Evolutionary conservation across 345 rosid genomes (phyloP), one percentile per base, ranked within the genome.

Genomic region (Eutrema yunnanense): DNA sequence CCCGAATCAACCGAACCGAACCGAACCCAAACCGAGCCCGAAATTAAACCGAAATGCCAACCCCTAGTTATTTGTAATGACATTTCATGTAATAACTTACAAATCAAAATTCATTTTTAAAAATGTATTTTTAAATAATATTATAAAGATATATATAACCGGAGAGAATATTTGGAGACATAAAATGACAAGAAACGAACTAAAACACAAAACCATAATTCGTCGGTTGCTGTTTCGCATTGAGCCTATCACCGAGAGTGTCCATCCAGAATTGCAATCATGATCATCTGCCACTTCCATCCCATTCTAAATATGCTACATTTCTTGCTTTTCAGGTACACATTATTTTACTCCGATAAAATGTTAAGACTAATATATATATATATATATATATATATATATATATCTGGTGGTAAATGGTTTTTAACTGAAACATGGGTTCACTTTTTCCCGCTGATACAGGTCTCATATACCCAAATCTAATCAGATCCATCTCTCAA

Each of bases 81-180:
- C n/a, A n/a, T n/a, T n/a, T n/a, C n/a, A n/a, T n/a, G n/a, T n/a
- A n/a, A n/a, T n/a, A n/a, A n/a, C n/a, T n/a, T n/a, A n/a, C n/a
- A n/a, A n/a, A n/a, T n/a, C n/a, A n/a, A n/a, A n/a, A n/a, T n/a
- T n/a, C n/a, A n/a, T n/a, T n/a, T n/a, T n/a, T n/a, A n/a, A n/a
- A n/a, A n/a, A n/a, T n/a, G n/a, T n/a, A n/a, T n/a, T n/a, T n/a
- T n/a, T n/a, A n/a, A n/a, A n/a, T n/a, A n/a, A n/a, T n/a, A n/a
- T n/a, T n/a, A n/a, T n/a, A n/a, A n/a, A n/a, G n/a, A n/a, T n/a
- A 29, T 22, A 27, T 48, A 58, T 12, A 22, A 43, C 14, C 6
- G 6, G 22, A 47, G 71, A 41, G 75, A 69, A 76, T 76, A 76
- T 76, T 55, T 55, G 65, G 75, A 44, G 65, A 62, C 71, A 76